phyloP scores from a whole-genome alignment of 306 rosid species.

The Quercus agrifolia region DNA sequence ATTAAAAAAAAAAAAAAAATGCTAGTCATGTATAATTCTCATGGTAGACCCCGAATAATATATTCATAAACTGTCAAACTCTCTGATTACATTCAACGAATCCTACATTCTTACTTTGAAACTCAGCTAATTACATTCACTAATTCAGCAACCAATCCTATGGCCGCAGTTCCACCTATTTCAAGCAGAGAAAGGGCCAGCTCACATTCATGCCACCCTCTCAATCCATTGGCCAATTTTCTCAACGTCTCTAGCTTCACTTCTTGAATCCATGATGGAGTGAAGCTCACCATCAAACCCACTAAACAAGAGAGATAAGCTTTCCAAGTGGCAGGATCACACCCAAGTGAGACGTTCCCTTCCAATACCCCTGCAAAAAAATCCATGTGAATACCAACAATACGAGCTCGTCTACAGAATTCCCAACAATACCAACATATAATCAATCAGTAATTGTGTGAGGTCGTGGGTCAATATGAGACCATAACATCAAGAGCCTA shows the following conservation, averaged over 20 bases:
- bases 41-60: too few species aligned
- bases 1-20: too few species aligned
- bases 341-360: conserved; percentile 56
- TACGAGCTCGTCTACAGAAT: conserved; percentile 38
- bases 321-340: conserved; percentile 65
- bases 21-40: too few species aligned
- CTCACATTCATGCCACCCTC: conserved; percentile 65
- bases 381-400: conserved; percentile 55
- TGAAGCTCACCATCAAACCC: conserved; percentile 52
- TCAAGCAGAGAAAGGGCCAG: conserved; percentile 62
- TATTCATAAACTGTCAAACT: not conserved
- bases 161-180: conserved; percentile 62
- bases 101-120: conserved; percentile 4
- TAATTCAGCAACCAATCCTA: conserved; percentile 65
- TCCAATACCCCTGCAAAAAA: conserved; percentile 67
- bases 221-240: conserved; percentile 51
- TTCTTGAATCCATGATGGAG: conserved; percentile 61
- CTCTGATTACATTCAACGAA: not conserved
- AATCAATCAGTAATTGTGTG: too few species aligned
- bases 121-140: conserved; percentile 27
- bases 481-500: conserved; percentile 10
- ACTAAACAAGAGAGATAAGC: conserved; percentile 62
- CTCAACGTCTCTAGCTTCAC: conserved; percentile 52
- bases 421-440: not conserved
- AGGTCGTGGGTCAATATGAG: not conserved